Percentiles rank a stretch among this genome's conserved stretches.
phyloP scores from a whole-genome alignment of 768 basidiomycete genomes.

The Lanmaoa pseudosensibilis region DNA sequence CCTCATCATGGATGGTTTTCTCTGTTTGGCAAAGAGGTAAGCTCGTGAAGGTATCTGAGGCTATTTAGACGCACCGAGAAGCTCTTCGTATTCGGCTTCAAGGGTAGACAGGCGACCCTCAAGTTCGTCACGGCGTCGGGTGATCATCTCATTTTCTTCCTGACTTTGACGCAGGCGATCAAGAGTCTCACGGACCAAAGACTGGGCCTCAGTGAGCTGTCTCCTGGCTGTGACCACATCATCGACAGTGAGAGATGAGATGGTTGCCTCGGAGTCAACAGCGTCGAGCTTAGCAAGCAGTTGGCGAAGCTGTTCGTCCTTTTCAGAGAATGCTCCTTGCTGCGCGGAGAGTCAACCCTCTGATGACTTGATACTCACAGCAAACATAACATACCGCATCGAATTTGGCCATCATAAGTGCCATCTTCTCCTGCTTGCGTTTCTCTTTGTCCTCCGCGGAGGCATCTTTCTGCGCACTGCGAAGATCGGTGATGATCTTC shows the following conservation, averaged over 20 bases:
- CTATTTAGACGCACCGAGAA: slow-evolving; percentile 65
- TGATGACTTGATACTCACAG: background rate
- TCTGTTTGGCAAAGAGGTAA: slow-evolving; percentile 47
- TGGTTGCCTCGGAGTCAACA: slow-evolving; percentile 61
- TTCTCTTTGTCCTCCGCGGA: slow-evolving; percentile 97
- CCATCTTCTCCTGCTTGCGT: slow-evolving; percentile 99
- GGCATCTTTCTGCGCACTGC: slow-evolving; percentile 77
- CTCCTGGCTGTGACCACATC: slow-evolving; percentile 81
- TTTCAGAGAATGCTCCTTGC: slow-evolving; percentile 95
- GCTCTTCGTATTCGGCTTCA: slow-evolving; percentile 95
- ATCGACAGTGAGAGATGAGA: slow-evolving; percentile 63
- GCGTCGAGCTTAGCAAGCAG: slow-evolving; percentile 82
- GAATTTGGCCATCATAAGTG: slow-evolving; percentile 99
- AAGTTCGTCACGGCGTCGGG: slow-evolving; percentile 81
- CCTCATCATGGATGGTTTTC: slow-evolving; percentile 89
- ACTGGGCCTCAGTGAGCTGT: slow-evolving; percentile 88
- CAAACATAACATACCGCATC: slow-evolving; percentile 75
- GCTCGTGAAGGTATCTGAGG: background rate
- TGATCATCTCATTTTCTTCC: slow-evolving; percentile 88
- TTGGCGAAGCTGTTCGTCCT: slow-evolving; percentile 88
- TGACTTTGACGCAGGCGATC: slow-evolving; percentile 87
- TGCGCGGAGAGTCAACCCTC: slow-evolving; percentile 28
- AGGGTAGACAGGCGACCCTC: slow-evolving; percentile 77
- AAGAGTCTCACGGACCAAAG: slow-evolving; percentile 80
- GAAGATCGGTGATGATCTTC: slow-evolving; percentile 75